Base-by-base conservation (phyloP, 345 rosid species). In the Gynandropsis gynandra region DNA sequence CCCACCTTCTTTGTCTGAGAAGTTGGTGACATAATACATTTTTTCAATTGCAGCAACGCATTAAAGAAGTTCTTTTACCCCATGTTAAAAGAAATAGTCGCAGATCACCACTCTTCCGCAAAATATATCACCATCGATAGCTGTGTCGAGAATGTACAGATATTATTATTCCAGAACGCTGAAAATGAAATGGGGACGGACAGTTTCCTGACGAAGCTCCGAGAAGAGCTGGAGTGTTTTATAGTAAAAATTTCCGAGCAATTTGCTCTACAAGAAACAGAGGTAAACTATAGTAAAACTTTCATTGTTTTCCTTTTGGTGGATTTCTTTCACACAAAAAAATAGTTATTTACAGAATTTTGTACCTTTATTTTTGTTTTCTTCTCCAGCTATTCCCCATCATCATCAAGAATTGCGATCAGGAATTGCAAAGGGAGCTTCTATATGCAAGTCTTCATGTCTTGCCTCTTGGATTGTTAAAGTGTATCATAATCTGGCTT, bases 381-480 rank as follows among this genome's bases (percentile, higher is more conserved):
- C 32, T 57, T 51, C 35, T 50, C 59, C 63, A 87, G 87, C 83
- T 79, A 33, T 73, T 80, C 43, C 71, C 89, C 16, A 27, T 76
- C 60, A 71, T 73, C 44, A 65, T 56, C 72, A 74, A 62, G 55
- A 69, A 66, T 50, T 76, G 74, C 60, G 72, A 75, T 68, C 65
- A 50, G 50, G 74, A 79, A 62, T 70, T 74, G 64, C 93, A 83
- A 59, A 73, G 64, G 51, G 74, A 59, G 63, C 83, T 81, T 50
- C 61, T 83, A 13, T 76, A 62, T 62, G 44, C 41, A 70, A 78
- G 85, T 73, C 71, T 81, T 50, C 72, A 67, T 58, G 68, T 77
- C 54, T 70, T 89, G 74, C 97, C 97, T 38, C 75, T 85, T 10
- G 97, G 92, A 47, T 61, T 85, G 65, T 71, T 89, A 1, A 75